Evolutionary conservation across 768 basidiomycete species (phyloP).

Genomic region (Tulasnella sp.): DNA sequence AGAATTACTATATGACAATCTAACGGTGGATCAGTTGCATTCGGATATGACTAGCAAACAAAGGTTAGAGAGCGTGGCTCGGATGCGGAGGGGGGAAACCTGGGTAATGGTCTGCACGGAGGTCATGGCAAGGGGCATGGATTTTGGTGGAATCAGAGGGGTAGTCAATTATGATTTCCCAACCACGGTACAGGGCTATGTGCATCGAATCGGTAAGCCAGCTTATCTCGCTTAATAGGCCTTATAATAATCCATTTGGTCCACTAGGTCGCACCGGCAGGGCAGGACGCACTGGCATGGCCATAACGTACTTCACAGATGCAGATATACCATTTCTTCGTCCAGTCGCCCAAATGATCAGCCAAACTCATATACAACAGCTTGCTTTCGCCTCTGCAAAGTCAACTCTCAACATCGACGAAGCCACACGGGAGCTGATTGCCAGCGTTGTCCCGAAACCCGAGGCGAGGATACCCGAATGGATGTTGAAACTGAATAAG

Average conservation of each 20-base stretch:
- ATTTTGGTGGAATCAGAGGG: constrained; percentile 88
- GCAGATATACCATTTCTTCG: constrained; percentile 89
- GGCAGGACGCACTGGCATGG: constrained; percentile 85
- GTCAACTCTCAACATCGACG: background rate
- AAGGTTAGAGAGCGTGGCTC: constrained; percentile 72
- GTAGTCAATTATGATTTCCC: constrained; percentile 98
- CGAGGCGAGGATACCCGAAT: constrained; percentile 60
- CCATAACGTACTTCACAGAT: constrained; percentile 92
- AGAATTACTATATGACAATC: constrained; percentile 71
- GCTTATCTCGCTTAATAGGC: background rate
- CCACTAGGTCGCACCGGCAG: constrained; percentile 83
- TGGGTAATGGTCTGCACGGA: constrained; percentile 97
- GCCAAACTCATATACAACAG: constrained; percentile 14
- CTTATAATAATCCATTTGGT: background rate
- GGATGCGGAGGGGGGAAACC: constrained; percentile 82
- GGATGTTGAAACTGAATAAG: constrained; percentile 91
- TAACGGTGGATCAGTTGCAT: constrained; percentile 83
- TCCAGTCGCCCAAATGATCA: constrained; percentile 37
- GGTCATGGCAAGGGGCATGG: constrained; percentile 97
- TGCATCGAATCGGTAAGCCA: constrained; percentile 80
- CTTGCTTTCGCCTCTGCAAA: constrained; percentile 8
- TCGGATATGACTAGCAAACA: constrained; percentile 83
- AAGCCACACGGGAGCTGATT: constrained; percentile 36
- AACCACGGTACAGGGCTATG: constrained; percentile 87
- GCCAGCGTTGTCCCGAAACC: constrained; percentile 26